Conservation (phyloP, 176 grass and related monocot species). For the Neostapfia colusana region DNA sequence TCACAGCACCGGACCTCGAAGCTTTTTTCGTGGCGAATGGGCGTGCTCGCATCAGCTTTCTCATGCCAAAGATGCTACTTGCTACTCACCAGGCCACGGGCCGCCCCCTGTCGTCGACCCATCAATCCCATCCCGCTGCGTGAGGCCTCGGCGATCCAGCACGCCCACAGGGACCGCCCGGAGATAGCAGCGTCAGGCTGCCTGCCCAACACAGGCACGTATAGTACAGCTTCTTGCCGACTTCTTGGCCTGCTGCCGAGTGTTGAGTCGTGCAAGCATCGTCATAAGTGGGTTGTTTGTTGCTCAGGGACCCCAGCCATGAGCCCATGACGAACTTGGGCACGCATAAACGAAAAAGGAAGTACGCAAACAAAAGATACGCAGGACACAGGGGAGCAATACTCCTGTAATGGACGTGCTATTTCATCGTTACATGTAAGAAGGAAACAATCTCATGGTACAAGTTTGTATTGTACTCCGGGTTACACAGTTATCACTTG, state of each 20-base stretch:
- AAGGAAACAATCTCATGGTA: not conserved
- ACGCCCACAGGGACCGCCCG: not conserved
- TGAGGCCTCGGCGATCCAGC: not conserved
- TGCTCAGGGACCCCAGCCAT: not conserved
- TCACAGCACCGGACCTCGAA: not conserved
- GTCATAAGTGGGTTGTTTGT: not conserved
- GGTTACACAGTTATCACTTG: not conserved
- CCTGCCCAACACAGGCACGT: not conserved
- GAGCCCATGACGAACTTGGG: not conserved
- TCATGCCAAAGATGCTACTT: not conserved
- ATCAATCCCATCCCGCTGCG: not conserved
- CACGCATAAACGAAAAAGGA: not conserved
- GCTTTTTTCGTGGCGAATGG: not conserved
- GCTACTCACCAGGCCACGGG: too few species aligned
- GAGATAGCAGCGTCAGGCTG: not conserved
- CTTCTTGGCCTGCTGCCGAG: not conserved
- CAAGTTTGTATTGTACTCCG: not conserved
- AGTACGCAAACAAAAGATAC: not conserved
- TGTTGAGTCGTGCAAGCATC: not conserved
- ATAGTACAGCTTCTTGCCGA: too few species aligned
- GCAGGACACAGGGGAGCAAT: not conserved
- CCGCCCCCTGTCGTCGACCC: too few species aligned
- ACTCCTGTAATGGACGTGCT: not conserved
- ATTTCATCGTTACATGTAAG: not conserved
- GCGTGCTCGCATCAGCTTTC: not conserved